A percentile compares a stretch with the other conserved stretches of the same genome.
These are phyloP conservation scores for Ustilago curta DNA, from an alignment of 1,284 basidiomycete genomes.

Conservation along the genomic window DNA sequence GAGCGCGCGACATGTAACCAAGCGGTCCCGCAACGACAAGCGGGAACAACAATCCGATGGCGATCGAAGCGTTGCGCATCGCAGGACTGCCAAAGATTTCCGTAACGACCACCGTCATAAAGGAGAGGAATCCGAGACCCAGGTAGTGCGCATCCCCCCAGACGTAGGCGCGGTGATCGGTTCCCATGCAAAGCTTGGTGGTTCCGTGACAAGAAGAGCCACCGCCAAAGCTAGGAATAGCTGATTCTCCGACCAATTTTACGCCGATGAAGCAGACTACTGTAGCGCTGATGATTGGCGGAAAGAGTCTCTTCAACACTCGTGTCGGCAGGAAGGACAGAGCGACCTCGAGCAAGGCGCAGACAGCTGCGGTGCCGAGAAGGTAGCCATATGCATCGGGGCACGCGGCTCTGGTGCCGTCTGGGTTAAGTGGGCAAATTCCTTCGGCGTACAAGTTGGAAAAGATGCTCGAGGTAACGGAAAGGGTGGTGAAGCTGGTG, in stretches of 20 bases:
- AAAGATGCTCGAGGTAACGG: conserved; percentile 77
- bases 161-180: conserved; percentile 73
- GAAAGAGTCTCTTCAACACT: conserved; percentile 78
- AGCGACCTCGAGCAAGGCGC: conserved; percentile 82
- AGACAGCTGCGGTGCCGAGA: conserved; percentile 80
- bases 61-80: conserved; percentile 75
- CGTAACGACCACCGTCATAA: conserved; percentile 78
- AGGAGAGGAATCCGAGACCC: conserved; percentile 85
- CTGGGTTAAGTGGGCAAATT: conserved; percentile 77
- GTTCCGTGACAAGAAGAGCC: conserved; percentile 75
- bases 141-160: conserved; percentile 86
- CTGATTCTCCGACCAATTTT: conserved; percentile 79
- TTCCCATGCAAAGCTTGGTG: conserved; percentile 73
- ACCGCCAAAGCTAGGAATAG: conserved; percentile 83
- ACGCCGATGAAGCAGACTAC: conserved; percentile 74
- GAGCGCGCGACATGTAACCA: conserved; percentile 49
- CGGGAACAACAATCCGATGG: conserved; percentile 66
- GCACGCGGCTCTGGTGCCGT: conserved; percentile 78
- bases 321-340: conserved; percentile 78
- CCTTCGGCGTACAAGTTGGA: conserved; percentile 81
- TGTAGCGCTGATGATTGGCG: conserved; percentile 79
- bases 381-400: conserved; percentile 70
- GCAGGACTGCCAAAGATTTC: conserved; percentile 83
- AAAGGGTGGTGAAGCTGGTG: conserved; percentile 83
- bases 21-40: conserved; percentile 56